These are phyloP conservation scores for Marchantia polymorpha DNA, from an alignment of 225 moss, liverwort and hornwort species.

Conservation along the genomic window DNA sequence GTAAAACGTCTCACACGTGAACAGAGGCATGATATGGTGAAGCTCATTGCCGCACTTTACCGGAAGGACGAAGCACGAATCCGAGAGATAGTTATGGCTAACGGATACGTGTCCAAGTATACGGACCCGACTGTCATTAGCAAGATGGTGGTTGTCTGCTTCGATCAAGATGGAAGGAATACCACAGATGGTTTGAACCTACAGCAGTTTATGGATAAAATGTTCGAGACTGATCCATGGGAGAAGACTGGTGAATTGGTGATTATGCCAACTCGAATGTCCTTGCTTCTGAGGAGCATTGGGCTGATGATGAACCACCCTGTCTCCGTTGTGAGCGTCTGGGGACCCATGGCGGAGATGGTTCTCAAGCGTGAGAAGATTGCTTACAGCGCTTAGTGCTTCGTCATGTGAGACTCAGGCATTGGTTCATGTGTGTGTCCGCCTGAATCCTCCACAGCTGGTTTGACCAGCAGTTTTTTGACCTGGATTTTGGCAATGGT, in stretches of 20 bases:
- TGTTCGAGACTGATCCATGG: constrained; percentile 36
- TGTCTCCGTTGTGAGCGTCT: constrained; percentile 28
- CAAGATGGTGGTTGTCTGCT: constrained; percentile 29
- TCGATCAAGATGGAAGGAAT: constrained; percentile 34
- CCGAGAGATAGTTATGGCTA: constrained; percentile 19
- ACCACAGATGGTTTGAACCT: constrained; percentile 31
- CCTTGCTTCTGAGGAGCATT: constrained; percentile 35
- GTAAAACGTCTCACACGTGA: constrained; percentile 27
- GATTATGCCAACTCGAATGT: constrained; percentile 34
- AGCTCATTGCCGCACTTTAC: constrained; percentile 27
- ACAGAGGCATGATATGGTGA: constrained; percentile 28
- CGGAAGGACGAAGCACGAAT: constrained; percentile 14
- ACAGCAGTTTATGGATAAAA: constrained; percentile 36
- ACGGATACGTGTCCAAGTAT: constrained; percentile 36
- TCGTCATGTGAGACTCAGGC: neutral
- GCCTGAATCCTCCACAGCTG: neutral
- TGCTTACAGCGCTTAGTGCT: neutral
- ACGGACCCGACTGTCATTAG: constrained; percentile 22
- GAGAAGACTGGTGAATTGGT: constrained; percentile 31
- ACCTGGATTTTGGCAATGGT: neutral
- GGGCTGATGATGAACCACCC: constrained; percentile 43
- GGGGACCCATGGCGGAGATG: constrained; percentile 35
- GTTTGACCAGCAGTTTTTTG: neutral
- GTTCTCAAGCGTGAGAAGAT: constrained; percentile 19
- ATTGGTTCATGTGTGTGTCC: neutral